Evolutionary conservation across 768 basidiomycete species (phyloP).

Genomic region (Mycena alexandri): DNA sequence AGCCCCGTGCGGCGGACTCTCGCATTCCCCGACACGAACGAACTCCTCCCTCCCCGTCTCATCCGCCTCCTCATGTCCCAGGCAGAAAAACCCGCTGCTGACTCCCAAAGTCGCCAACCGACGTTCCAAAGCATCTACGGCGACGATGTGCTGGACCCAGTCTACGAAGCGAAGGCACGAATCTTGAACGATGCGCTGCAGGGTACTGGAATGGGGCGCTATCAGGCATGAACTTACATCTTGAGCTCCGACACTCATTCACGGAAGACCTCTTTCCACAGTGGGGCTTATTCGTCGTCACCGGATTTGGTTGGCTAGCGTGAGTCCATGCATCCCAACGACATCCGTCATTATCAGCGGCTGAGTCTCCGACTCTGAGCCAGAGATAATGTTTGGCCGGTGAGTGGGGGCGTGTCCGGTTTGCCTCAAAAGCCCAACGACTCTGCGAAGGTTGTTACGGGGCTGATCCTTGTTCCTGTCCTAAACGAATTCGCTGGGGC

Average conservation of each 20-base stretch:
- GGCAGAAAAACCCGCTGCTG: too few species aligned
- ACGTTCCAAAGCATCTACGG: too few species aligned
- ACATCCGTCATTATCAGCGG: not conserved
- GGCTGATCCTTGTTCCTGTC: constrained; percentile 61
- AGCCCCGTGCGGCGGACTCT: too few species aligned
- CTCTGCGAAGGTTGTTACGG: constrained; percentile 51
- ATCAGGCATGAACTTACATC: constrained; percentile 31
- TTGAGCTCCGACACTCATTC: too few species aligned
- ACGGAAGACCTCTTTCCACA: constrained; percentile 23
- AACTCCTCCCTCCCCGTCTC: too few species aligned
- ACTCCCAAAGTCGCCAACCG: too few species aligned
- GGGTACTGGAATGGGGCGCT: constrained; percentile 69
- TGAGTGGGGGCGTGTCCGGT: not conserved
- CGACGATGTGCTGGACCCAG: constrained; percentile 49
- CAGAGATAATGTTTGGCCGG: constrained; percentile 22
- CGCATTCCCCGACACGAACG: too few species aligned
- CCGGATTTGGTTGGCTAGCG: constrained; percentile 59
- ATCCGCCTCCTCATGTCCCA: too few species aligned
- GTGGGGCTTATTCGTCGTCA: constrained; percentile 54
- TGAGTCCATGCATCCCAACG: constrained; percentile 36
- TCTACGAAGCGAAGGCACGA: constrained; percentile 63
- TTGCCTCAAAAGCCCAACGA: not conserved
- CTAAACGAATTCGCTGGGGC: constrained; percentile 61
- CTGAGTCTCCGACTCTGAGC: not conserved
- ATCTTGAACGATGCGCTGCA: constrained; percentile 62